Conservation (phyloP, 1,139 yeast genomes). For the Lodderomyces parapsilosis region DNA sequence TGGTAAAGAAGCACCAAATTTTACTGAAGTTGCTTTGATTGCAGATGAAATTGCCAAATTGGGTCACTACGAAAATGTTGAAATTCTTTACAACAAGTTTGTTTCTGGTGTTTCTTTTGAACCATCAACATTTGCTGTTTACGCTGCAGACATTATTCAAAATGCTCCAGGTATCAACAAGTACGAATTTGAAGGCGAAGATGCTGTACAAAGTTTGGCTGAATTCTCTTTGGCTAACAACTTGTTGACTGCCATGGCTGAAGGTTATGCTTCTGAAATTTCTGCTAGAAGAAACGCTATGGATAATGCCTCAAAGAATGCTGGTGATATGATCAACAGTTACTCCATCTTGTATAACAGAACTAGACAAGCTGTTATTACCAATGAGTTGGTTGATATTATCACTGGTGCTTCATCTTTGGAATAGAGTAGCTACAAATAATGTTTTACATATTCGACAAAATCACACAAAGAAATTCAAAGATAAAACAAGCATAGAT, state of each 20-base stretch:
- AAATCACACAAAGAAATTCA: neutral
- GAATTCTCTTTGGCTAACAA: conserved; percentile 91
- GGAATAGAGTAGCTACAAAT: conserved; percentile 50
- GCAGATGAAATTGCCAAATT: conserved; percentile 77
- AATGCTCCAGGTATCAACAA: conserved; percentile 83
- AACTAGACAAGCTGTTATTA: conserved; percentile 99
- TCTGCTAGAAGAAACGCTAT: conserved; percentile 99
- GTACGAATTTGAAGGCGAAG: conserved; percentile 81
- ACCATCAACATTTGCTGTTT: conserved; percentile 71
- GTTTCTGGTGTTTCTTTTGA: conserved; percentile 87
- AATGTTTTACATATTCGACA: neutral
- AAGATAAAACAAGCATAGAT: no score
- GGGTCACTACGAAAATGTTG: conserved; percentile 72
- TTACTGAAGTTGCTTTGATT: conserved; percentile 83
- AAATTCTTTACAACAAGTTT: conserved; percentile 85
- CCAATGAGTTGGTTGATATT: conserved; percentile 98
- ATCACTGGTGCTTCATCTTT: conserved; percentile 99
- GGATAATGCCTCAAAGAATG: conserved; percentile 99
- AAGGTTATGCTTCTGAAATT: conserved; percentile 97
- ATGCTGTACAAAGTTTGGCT: conserved; percentile 59
- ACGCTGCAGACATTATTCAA: conserved; percentile 70
- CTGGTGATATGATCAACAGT: conserved; percentile 96
- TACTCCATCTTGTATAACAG: conserved; percentile 98
- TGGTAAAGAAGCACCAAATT: conserved; percentile 96
- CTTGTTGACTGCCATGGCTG: conserved; percentile 89